Evolutionary conservation across 164 flowering plant species (phyloP).

Genomic region (Macadamia integrifolia): DNA sequence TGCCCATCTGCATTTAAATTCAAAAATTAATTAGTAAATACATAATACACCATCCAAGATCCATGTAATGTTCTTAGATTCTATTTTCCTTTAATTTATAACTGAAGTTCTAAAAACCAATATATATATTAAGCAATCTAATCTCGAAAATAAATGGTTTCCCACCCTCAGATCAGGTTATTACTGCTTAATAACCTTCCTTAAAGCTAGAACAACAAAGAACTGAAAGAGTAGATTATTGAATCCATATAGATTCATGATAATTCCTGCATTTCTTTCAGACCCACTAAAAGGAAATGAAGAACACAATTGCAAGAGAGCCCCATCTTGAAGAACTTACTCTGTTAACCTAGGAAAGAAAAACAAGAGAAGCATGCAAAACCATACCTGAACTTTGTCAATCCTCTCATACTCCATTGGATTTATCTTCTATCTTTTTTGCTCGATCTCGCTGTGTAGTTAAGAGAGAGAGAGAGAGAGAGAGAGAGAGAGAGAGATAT

Average conservation of each 20-base stretch:
- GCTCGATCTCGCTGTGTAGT: neutral
- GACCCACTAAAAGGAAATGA: neutral
- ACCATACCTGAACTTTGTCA: slow-evolving; percentile 65
- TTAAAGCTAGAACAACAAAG: too few relatives aligned
- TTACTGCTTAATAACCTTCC: too few relatives aligned
- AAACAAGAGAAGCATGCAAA: neutral
- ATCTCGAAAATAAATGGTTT: neutral
- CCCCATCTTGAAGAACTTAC: too few relatives aligned
- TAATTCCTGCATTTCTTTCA: neutral
- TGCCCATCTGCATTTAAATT: slow-evolving; percentile 53
- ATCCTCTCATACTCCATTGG: slow-evolving; percentile 93
- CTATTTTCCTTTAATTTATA: neutral
- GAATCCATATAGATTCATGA: neutral
- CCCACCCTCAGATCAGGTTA: neutral
- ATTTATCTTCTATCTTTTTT: slow-evolving; percentile 8
- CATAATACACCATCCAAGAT: neutral
- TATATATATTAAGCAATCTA: neutral
- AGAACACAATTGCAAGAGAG: neutral
- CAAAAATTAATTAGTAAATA: neutral
- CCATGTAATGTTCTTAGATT: neutral
- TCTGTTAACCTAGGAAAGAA: too few relatives aligned
- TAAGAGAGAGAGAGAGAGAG: neutral
- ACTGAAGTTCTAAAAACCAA: neutral
- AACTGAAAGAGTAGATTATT: too few relatives aligned
- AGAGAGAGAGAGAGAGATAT: neutral